Conservation (phyloP, 139 green algal species). For the Chlorella sp. region DNA sequence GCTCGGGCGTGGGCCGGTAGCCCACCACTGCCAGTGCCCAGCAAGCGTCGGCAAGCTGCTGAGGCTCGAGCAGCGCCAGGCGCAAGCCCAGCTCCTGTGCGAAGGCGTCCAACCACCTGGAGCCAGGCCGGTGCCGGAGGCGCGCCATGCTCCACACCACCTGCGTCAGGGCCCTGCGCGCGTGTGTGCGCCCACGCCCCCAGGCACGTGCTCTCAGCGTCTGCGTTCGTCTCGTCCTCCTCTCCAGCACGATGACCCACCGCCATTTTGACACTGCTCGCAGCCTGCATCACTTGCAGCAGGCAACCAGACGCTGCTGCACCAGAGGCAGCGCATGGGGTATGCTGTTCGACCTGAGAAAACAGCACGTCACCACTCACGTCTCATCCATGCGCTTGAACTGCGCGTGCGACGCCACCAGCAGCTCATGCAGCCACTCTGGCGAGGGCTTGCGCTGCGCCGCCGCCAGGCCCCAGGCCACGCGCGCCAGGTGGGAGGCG, state of each 20-base stretch:
- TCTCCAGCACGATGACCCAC: background rate
- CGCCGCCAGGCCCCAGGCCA: background rate
- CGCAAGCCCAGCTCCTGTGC: background rate
- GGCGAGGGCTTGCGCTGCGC: background rate
- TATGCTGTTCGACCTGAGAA: background rate
- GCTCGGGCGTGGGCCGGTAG: background rate
- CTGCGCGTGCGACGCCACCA: background rate
- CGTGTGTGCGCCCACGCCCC: too few relatives aligned
- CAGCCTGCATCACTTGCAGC: background rate
- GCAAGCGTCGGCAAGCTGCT: background rate
- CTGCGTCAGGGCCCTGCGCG: too few relatives aligned
- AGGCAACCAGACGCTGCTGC: background rate
- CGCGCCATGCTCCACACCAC: background rate
- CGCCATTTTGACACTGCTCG: background rate
- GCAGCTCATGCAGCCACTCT: background rate
- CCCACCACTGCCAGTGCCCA: background rate
- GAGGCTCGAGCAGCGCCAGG: background rate
- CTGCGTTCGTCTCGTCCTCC: too few relatives aligned
- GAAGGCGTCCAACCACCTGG: background rate
- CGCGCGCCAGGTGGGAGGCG: background rate
- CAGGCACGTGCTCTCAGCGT: too few relatives aligned
- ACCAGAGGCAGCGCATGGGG: background rate
- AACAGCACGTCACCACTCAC: background rate
- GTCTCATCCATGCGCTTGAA: background rate
- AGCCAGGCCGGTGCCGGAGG: background rate